These are phyloP conservation scores for Tribonema minus DNA, from an alignment of 108 stramenopile genomes.

Conservation along the genomic window DNA sequence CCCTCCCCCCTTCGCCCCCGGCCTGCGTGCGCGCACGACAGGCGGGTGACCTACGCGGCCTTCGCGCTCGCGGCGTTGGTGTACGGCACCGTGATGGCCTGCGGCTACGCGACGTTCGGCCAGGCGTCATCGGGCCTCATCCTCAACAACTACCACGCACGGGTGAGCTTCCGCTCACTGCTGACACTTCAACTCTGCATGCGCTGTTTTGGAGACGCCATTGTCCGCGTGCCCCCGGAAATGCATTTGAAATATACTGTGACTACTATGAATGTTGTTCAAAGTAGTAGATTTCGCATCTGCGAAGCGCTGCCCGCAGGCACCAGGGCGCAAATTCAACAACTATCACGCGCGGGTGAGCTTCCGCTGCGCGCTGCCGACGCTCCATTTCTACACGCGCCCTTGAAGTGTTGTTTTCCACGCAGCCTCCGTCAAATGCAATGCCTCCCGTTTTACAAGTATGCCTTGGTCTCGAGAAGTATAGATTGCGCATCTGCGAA, in stretches of 20 bases:
- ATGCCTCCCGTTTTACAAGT: too few species aligned
- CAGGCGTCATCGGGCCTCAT: constrained; percentile 72
- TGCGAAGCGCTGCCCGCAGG: constrained; percentile 78
- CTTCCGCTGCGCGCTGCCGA: neutral
- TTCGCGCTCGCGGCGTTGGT: neutral
- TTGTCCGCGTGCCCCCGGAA: too few species aligned
- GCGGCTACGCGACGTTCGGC: constrained; percentile 78
- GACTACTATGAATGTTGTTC: too few species aligned
- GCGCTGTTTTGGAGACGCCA: too few species aligned
- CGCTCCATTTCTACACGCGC: too few species aligned
- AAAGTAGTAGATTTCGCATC: constrained; percentile 9
- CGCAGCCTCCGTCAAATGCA: too few species aligned
- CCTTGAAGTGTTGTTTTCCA: too few species aligned
- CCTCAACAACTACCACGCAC: constrained; percentile 77
- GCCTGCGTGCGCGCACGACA: too few species aligned
- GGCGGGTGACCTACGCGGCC: neutral
- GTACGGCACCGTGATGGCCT: neutral
- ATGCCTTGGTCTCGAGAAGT: too few species aligned
- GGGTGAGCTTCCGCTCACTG: neutral
- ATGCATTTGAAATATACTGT: too few species aligned
- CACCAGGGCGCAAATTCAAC: constrained; percentile 81
- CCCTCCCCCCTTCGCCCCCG: too few species aligned
- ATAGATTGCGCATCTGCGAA: constrained; percentile 60
- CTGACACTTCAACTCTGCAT: too few species aligned
- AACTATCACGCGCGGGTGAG: constrained; percentile 61